Evolutionary conservation across 2,329 filamentous ascomycete species (phyloP).

Genomic region (Zasmidium angulare): DNA sequence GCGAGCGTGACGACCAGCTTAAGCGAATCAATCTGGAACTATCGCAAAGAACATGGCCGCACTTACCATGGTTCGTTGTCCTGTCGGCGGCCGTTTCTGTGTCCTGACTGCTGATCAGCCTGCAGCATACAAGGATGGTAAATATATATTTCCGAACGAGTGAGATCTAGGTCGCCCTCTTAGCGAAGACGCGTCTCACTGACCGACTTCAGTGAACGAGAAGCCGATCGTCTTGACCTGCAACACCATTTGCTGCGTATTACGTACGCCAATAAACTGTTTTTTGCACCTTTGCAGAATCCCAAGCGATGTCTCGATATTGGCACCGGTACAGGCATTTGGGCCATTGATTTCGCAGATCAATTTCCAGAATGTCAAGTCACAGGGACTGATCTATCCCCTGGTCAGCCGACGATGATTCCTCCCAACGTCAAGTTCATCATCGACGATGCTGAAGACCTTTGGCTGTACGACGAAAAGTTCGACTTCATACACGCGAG

Average conservation of each 20-base stretch:
- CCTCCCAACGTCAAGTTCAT: constrained; percentile 63
- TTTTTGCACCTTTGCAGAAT: constrained; percentile 45
- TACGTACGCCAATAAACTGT: constrained; percentile 45
- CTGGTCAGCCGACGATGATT: constrained; percentile 52
- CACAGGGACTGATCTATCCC: constrained; percentile 50
- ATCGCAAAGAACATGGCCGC: constrained; percentile 37
- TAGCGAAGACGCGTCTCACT: constrained; percentile 7
- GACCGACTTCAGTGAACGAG: constrained; percentile 25
- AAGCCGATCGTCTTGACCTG: constrained; percentile 39
- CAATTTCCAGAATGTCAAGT: constrained; percentile 43
- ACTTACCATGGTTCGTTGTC: constrained; percentile 37
- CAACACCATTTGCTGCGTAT: constrained; percentile 51
- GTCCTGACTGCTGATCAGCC: neutral
- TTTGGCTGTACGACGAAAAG: constrained; percentile 55
- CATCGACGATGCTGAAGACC: constrained; percentile 61
- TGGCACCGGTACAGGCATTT: constrained; percentile 56
- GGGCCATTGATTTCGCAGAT: constrained; percentile 56
- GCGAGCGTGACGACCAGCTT: constrained; percentile 36
- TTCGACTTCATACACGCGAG: constrained; percentile 60
- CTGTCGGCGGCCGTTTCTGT: neutral
- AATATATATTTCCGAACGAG: constrained; percentile 45
- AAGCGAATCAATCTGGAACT: constrained; percentile 39
- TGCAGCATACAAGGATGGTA: constrained; percentile 40
- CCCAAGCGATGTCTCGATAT: constrained; percentile 50
- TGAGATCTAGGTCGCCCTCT: constrained; percentile 12